These are phyloP conservation scores for Auriculariales sp. DNA, from an alignment of 768 basidiomycete genomes.

Conservation along the genomic window DNA sequence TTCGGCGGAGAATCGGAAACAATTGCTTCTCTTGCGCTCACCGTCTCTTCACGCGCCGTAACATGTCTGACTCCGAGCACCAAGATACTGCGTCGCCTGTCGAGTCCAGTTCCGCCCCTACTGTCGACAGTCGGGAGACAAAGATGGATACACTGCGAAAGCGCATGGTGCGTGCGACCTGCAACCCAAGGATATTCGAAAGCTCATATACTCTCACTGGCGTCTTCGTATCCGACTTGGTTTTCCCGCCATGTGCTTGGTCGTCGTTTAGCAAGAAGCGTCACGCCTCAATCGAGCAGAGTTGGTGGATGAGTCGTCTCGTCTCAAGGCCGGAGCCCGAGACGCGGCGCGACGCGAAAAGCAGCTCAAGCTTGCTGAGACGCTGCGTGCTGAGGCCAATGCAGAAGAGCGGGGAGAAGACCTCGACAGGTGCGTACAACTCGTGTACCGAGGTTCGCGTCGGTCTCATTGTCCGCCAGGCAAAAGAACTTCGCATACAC, in stretches of 20 bases:
- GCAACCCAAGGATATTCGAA: not conserved
- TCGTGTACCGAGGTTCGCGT: too few relatives aligned
- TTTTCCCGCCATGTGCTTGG: not conserved
- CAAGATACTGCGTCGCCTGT: not conserved
- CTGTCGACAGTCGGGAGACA: conserved; percentile 29
- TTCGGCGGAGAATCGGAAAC: too few relatives aligned
- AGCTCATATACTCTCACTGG: conserved; percentile 5
- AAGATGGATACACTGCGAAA: conserved; percentile 65
- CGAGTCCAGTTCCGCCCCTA: not conserved
- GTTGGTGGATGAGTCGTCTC: conserved; percentile 72
- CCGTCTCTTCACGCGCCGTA: too few relatives aligned
- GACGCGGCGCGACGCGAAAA: conserved; percentile 77
- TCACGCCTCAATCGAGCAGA: conserved; percentile 74
- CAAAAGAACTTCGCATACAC: conserved; percentile 92
- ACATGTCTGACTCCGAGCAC: not conserved
- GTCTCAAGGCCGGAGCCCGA: conserved; percentile 57
- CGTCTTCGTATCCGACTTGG: conserved; percentile 2
- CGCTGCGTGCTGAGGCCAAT: conserved; percentile 67
- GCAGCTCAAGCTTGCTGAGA: conserved; percentile 83
- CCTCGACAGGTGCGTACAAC: conserved; percentile 43
- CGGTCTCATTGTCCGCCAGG: too few relatives aligned
- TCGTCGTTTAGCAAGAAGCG: conserved; percentile 45
- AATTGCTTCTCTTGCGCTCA: too few relatives aligned
- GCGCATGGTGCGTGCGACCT: conserved; percentile 72
- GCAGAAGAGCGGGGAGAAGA: conserved; percentile 90